These are phyloP conservation scores for Vigna hirtella DNA, from an alignment of 306 rosid genomes.

Conservation along the genomic window DNA sequence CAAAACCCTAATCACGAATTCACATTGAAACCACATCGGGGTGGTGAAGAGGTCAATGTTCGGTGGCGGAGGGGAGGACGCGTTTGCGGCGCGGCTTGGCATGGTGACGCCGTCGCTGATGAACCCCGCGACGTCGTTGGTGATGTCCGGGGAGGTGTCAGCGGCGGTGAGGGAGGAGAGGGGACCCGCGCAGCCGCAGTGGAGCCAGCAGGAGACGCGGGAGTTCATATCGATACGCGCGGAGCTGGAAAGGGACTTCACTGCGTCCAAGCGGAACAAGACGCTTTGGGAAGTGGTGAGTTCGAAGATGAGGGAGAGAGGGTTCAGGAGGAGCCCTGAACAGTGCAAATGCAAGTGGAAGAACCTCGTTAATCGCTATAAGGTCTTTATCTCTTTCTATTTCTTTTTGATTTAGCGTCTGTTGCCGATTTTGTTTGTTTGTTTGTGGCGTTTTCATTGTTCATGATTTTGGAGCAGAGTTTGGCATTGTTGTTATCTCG, in stretches of 20 bases:
- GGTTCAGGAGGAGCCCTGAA: constrained; percentile 77
- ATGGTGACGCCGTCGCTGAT: constrained; percentile 48
- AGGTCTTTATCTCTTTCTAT: constrained; percentile 53
- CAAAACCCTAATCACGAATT: constrained; percentile 47
- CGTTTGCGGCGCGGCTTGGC: constrained; percentile 51
- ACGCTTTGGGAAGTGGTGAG: constrained; percentile 92
- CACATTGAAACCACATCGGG: constrained; percentile 30
- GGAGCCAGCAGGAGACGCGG: constrained; percentile 85
- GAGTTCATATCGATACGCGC: constrained; percentile 81
- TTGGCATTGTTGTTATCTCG: background rate
- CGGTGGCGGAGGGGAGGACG: constrained; percentile 49
- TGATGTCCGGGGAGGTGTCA: constrained; percentile 50
- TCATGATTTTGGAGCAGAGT: background rate
- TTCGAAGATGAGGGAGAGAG: constrained; percentile 65
- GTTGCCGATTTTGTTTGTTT: background rate
- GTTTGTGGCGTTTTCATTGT: background rate
- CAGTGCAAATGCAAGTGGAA: constrained; percentile 99
- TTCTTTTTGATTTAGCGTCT: background rate
- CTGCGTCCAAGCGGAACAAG: constrained; percentile 66
- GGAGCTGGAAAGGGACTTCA: constrained; percentile 74
- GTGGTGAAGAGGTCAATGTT: constrained; percentile 40
- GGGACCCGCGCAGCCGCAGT: constrained; percentile 66
- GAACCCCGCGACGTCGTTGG: constrained; percentile 48
- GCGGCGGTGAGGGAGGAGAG: constrained; percentile 49
- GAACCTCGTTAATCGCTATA: constrained; percentile 90